Percentiles rank a stretch among this genome's conserved stretches.
phyloP scores from a whole-genome alignment of 2,329 filamentous ascomycete species.

The Colletotrichum nymphaeae region DNA sequence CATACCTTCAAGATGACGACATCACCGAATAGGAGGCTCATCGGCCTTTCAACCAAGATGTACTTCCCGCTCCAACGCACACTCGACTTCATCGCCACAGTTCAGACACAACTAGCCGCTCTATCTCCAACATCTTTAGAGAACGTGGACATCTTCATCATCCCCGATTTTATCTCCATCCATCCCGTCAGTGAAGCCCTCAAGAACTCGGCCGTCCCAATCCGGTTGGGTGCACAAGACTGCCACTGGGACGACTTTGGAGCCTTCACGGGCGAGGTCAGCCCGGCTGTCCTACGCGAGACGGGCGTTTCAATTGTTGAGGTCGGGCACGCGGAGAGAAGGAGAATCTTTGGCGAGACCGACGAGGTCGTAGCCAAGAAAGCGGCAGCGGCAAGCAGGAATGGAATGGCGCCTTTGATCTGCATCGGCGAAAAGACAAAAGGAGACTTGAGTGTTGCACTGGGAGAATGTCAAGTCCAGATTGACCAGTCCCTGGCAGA shows the following conservation, averaged over 20 bases:
- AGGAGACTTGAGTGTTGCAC: conserved; percentile 65
- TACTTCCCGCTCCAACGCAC: conserved; percentile 80
- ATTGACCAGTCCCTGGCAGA: conserved; percentile 71
- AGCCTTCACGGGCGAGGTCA: conserved; percentile 83
- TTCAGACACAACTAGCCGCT: conserved; percentile 59
- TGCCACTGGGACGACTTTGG: conserved; percentile 76
- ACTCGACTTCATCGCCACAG: conserved; percentile 61
- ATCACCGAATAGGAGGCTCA: conserved; percentile 62
- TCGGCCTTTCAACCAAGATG: conserved; percentile 83
- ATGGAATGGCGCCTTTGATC: conserved; percentile 80
- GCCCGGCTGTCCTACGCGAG: conserved; percentile 73
- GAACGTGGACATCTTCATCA: conserved; percentile 76
- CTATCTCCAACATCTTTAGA: conserved; percentile 41
- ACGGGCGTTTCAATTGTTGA: conserved; percentile 80
- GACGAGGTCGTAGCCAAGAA: conserved; percentile 76
- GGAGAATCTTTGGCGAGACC: conserved; percentile 79
- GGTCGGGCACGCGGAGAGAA: conserved; percentile 83
- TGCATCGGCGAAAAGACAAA: conserved; percentile 79
- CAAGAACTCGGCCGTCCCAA: conserved; percentile 59
- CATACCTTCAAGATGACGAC: conserved; percentile 1
- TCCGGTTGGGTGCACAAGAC: conserved; percentile 77
- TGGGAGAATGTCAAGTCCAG: conserved; percentile 74
- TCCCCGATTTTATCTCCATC: conserved; percentile 81
- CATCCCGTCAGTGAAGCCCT: conserved; percentile 62
- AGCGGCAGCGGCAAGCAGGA: conserved; percentile 73